Conservation (phyloP, 2,329 filamentous ascomycete genomes). For the Trichoderma atrobrunneum region DNA sequence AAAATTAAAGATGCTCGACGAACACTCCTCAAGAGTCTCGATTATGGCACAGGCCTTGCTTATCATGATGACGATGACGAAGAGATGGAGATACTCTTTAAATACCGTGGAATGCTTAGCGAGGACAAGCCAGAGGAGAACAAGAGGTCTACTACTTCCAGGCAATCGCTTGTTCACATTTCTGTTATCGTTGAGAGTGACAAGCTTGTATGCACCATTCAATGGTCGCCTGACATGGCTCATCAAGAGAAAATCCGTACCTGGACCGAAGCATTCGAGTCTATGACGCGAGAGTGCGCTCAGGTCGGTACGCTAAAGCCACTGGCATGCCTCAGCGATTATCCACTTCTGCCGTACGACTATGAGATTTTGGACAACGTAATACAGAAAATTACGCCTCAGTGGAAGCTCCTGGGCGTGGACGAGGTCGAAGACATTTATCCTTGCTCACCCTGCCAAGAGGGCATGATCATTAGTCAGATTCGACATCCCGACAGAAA, state of each 20-base stretch:
- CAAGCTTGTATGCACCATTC: background rate
- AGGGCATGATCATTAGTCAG: background rate
- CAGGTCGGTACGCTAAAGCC: background rate
- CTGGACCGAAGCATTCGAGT: background rate
- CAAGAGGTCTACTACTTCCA: background rate
- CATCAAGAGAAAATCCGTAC: background rate
- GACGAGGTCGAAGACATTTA: background rate
- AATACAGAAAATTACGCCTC: background rate
- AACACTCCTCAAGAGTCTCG: background rate
- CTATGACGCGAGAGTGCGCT: background rate
- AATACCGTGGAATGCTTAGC: background rate
- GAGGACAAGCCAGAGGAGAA: background rate
- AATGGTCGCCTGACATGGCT: background rate
- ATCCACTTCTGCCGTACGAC: background rate
- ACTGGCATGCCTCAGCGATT: background rate
- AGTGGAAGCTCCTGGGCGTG: background rate
- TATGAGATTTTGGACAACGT: background rate
- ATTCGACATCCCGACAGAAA: background rate
- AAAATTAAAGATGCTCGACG: background rate
- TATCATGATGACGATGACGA: background rate
- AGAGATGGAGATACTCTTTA: background rate
- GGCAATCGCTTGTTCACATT: background rate
- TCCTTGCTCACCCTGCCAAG: background rate
- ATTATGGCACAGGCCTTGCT: background rate
- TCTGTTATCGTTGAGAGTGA: background rate